Base-by-base conservation (phyloP, 495 filamentous ascomycete genomes). In the Durotheca rogersii region DNA sequence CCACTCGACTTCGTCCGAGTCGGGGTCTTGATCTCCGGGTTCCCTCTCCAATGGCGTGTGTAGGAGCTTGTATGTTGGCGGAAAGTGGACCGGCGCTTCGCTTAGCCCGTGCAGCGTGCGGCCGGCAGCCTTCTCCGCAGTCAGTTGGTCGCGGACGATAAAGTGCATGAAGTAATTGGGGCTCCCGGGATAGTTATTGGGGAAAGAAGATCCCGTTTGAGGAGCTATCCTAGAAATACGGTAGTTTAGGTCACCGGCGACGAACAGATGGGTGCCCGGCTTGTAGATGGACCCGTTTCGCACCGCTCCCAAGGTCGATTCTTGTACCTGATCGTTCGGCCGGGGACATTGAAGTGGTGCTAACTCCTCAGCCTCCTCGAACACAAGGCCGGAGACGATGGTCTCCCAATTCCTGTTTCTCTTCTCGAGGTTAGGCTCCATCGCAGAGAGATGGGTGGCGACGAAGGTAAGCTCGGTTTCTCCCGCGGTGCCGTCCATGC, bases 211-310 rank as follows among this genome's bases (percentile, higher is more conserved):
- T 0, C 65, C 58, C 1, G 75, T 67, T 0, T 62, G 53, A 0
- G 93, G 93, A 0, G 76, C 64, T 0, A 68, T 72, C 60, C 78
- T 70, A 6, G 79, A 77, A 7, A 91, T 90, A 56, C 93, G 87
- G 71, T 98, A 98, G 72, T 98, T 98, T 41, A 98, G 78, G 67
- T 98, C 93, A 37, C 93, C 93, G 0, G 85, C 82, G 23, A 98
- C 61, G 66, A 96, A 93, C 17, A 95, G 69, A 61, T 92, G 82
- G n/a, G 83, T 79, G 6, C 77, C 77, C 1, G 88, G 82, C 20
- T 79, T 78, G 71, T 88, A 96, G 51, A 96, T 79, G 39, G 71
- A 71, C 19, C 70, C 55, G 29, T 71, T 43, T 11, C 70, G 73
- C 12, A 75, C 56, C 10, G 56, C 42, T 33, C 45, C 58, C 33